A percentile compares a stretch with the other conserved stretches of the same genome.
These are phyloP conservation scores for Heliosperma pusillum DNA, from an alignment of 148 eudicot species.

Conservation along the genomic window DNA sequence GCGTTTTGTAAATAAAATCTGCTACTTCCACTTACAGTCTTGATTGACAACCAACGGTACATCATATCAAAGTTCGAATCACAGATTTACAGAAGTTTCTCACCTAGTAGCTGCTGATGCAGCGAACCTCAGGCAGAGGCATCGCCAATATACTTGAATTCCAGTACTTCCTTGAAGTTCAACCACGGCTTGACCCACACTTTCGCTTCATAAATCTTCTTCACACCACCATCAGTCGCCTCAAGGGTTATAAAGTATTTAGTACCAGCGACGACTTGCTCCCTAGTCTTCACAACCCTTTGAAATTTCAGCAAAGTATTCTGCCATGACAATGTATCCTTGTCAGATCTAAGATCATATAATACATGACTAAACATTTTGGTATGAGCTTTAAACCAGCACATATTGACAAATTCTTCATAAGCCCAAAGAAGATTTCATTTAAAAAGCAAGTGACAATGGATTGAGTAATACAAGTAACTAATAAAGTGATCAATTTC, in stretches of 20 bases:
- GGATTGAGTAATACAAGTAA: no score
- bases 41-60: not conserved
- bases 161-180: conserved; percentile 58
- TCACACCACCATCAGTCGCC: conserved; percentile 42
- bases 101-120: conserved; percentile 25
- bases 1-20: not conserved
- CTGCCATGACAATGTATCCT: conserved; percentile 25
- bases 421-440: no score
- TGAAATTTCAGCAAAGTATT: conserved; percentile 47
- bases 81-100: not conserved
- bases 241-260: conserved; percentile 52
- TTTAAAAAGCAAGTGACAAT: no score
- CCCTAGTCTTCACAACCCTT: conserved; percentile 47
- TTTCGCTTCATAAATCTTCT: conserved; percentile 56
- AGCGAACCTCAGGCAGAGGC: conserved; percentile 17
- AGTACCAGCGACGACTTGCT: conserved; percentile 63
- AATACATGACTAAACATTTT: no score
- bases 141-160: conserved; percentile 41
- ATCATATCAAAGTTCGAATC: not conserved
- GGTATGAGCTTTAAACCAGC: no score
- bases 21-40: not conserved
- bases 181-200: conserved; percentile 65
- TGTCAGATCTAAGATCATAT: not conserved
- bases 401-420: no score
- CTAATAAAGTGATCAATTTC: no score